Evolutionary conservation across 108 stramenopile genomes (phyloP).

Genomic region (Cyclostephanos invisitatus): DNA sequence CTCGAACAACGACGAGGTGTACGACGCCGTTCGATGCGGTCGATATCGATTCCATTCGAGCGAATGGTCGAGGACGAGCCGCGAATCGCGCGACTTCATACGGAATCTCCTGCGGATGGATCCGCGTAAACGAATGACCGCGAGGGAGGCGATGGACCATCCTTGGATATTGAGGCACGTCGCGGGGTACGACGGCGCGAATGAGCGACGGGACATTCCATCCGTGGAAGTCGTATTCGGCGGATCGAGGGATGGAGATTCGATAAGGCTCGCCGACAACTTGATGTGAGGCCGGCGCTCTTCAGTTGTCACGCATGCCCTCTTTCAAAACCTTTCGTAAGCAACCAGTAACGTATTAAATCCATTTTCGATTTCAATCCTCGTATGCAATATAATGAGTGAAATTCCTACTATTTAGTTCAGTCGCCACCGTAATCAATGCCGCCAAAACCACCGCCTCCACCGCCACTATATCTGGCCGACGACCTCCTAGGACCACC

Average conservation of each 20-base stretch:
- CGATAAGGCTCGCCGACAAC: background rate
- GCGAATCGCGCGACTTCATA: constrained; percentile 56
- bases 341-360: too few species aligned
- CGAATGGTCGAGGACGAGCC: constrained; percentile 51
- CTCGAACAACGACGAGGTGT: constrained; percentile 44
- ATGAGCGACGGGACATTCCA: background rate
- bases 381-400: too few species aligned
- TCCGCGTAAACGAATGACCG: constrained; percentile 40
- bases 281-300: too few species aligned
- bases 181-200: background rate
- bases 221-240: constrained; percentile 21
- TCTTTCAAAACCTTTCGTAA: too few species aligned
- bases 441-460: background rate
- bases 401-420: background rate
- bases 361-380: background rate
- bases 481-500: background rate
- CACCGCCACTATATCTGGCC: constrained; percentile 7
- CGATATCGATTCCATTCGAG: constrained; percentile 37
- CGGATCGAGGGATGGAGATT: background rate
- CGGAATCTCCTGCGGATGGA: constrained; percentile 43
- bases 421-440: background rate
- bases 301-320: too few species aligned
- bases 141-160: constrained; percentile 50
- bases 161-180: constrained; percentile 38
- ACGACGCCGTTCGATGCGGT: constrained; percentile 12